Conservation (phyloP, 176 grass and related monocot species). For the Oropetium thomaeum region DNA sequence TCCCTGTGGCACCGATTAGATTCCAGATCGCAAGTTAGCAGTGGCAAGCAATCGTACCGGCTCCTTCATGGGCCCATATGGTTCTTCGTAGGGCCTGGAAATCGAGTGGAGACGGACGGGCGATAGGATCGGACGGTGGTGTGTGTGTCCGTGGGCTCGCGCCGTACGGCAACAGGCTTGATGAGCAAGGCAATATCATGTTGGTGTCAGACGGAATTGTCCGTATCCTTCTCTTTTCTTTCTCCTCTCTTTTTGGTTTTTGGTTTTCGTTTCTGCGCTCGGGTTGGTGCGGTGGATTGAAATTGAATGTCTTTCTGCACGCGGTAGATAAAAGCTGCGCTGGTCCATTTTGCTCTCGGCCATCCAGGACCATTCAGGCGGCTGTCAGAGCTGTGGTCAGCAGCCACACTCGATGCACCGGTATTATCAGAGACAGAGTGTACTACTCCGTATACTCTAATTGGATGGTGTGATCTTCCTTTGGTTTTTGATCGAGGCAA, state of each 20-base stretch:
- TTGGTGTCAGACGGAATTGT: conserved; percentile 14
- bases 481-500: neutral
- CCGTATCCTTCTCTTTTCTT: neutral
- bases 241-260: neutral
- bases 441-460: too few relatives aligned
- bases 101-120: conserved; percentile 16
- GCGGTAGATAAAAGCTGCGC: conserved; percentile 28
- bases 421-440: too few relatives aligned
- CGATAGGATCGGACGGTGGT: conserved; percentile 17
- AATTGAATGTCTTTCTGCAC: neutral
- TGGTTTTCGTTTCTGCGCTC: neutral
- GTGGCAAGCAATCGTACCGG: neutral
- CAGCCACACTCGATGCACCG: conserved; percentile 2
- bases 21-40: conserved; percentile 1
- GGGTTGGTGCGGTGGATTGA: neutral
- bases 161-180: conserved; percentile 16
- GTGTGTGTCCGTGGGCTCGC: neutral
- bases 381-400: neutral
- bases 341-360: neutral
- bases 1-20: neutral
- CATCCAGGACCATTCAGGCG: neutral
- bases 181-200: conserved; percentile 34
- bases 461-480: neutral
- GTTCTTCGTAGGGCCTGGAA: conserved; percentile 10
- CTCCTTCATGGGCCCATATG: neutral